Base-by-base conservation (phyloP, 176 grass and related monocot genomes). In the Ensete ventricosum region DNA sequence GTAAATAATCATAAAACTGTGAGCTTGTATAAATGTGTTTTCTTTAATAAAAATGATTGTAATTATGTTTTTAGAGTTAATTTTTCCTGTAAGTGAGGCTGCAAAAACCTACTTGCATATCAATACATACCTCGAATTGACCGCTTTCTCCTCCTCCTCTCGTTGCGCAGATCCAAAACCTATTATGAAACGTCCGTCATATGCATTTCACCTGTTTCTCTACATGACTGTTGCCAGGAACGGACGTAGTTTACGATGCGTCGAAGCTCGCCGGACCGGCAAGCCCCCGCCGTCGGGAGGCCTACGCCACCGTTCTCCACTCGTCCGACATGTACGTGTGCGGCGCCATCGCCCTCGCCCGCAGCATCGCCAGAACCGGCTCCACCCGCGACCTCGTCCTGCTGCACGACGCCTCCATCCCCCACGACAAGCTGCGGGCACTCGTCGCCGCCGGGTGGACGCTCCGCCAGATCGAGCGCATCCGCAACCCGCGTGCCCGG, bases 281-380 rank as follows among this genome's bases (percentile, higher is more conserved):
- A 26, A 55, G 1, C 27, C 19, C 23, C 10, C 29, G 19, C 10
- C 86, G 69, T 2, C 85, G 93, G 3, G 89, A 91, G 82, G 94
- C 94, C 29, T 98, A 98, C 65, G 94, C 84, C 14, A 98, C 94
- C 60, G 88, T 98, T 51, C 90, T 98, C n/a, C 94, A 98, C 88
- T 98, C 94, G 53, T 91, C 94, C 14, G 90, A 93, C 74, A 73
- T 74, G 19, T 98, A 98, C 80, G 77, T 98, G 9, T 98, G 94
- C 82, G 93, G 94, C 55, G 94, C 90, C 59, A 93, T 98, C 81
- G 86, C 82, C 27, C 82, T 98, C 34, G 94, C 88, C 65, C 94
- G 93, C 79, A 98, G 90, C 84, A 93, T 98, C 84, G 83, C 84
- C 0, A 79, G 78, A 0, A 19, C 90, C 9, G 94, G 94, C 0